Evolutionary conservation across 225 moss, liverwort and hornwort species (phyloP).

Genomic region (Lunularia cruciata): DNA sequence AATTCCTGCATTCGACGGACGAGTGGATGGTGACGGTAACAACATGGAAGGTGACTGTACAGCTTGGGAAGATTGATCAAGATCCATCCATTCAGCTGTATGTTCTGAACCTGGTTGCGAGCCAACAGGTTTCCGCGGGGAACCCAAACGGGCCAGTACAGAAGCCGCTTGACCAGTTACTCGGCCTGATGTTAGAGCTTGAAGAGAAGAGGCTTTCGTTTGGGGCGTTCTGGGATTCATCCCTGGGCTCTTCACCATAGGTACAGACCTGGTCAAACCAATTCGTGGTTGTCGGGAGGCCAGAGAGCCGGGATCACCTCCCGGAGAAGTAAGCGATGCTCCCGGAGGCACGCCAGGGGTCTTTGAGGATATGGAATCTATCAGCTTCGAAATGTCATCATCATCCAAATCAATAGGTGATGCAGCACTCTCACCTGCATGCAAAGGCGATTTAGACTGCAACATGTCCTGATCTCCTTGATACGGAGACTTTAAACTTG

Average conservation of each 20-base stretch:
- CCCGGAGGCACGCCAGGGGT: conserved; percentile 42
- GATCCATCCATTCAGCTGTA: conserved; percentile 71
- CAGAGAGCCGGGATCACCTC: conserved; percentile 49
- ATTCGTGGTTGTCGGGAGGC: conserved; percentile 54
- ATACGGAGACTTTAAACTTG: conserved; percentile 52
- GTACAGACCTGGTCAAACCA: conserved; percentile 24
- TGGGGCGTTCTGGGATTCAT: conserved; percentile 49
- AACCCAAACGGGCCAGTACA: conserved; percentile 37
- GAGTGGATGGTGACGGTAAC: conserved; percentile 37
- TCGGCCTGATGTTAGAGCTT: conserved; percentile 33
- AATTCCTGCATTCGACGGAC: conserved; percentile 27
- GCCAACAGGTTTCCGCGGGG: conserved; percentile 49
- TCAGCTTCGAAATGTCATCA: conserved; percentile 77
- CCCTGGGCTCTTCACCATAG: conserved; percentile 47
- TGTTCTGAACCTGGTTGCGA: conserved; percentile 54
- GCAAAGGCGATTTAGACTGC: conserved; percentile 76
- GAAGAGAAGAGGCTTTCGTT: conserved; percentile 38
- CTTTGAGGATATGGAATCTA: conserved; percentile 87
- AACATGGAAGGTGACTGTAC: conserved; percentile 47
- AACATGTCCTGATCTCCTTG: conserved; percentile 70
- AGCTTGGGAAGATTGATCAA: conserved; percentile 57
- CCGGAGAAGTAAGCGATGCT: conserved; percentile 53
- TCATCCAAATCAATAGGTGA: conserved; percentile 96
- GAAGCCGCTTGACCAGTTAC: conserved; percentile 26
- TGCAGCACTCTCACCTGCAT: conserved; percentile 85